Conservation (phyloP, 371 early-diverging fungal genomes). For the Apophysomyces elegans region DNA sequence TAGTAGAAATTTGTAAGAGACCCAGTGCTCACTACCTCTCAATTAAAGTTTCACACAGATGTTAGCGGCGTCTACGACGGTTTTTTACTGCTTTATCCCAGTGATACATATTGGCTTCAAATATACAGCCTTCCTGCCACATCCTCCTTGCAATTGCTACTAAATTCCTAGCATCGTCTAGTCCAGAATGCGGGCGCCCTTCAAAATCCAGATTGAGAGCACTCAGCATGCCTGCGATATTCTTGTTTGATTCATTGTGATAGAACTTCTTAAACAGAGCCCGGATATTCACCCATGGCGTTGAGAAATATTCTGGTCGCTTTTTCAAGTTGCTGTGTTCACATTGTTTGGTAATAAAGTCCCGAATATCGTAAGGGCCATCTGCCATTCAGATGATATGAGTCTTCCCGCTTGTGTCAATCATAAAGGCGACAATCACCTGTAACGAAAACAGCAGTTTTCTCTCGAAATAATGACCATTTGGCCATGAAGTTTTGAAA, state of each 20-base stretch:
- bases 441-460: constrained; percentile 44
- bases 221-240: constrained; percentile 67
- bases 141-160: constrained; percentile 56
- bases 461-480: constrained; percentile 56
- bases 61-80: constrained; percentile 2
- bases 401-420: not conserved
- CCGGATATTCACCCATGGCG: constrained; percentile 71
- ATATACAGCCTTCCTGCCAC: constrained; percentile 50
- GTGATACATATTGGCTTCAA: constrained; percentile 44
- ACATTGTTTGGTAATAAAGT: constrained; percentile 76
- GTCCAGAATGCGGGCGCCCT: constrained; percentile 80
- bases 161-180: constrained; percentile 80
- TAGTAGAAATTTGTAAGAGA: not conserved
- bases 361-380: constrained; percentile 85
- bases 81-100: constrained; percentile 6
- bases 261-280: constrained; percentile 55
- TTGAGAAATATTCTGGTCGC: constrained; percentile 54
- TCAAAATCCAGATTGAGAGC: constrained; percentile 62
- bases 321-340: constrained; percentile 44
- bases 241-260: constrained; percentile 42
- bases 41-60: not conserved
- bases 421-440: constrained; percentile 21
- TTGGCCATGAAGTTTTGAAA: constrained; percentile 52
- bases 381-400: constrained; percentile 48
- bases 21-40: not conserved